Percentiles rank a stretch among this genome's conserved stretches.
phyloP scores from a whole-genome alignment of 805 yeast species.

The Candida krabiensis region DNA sequence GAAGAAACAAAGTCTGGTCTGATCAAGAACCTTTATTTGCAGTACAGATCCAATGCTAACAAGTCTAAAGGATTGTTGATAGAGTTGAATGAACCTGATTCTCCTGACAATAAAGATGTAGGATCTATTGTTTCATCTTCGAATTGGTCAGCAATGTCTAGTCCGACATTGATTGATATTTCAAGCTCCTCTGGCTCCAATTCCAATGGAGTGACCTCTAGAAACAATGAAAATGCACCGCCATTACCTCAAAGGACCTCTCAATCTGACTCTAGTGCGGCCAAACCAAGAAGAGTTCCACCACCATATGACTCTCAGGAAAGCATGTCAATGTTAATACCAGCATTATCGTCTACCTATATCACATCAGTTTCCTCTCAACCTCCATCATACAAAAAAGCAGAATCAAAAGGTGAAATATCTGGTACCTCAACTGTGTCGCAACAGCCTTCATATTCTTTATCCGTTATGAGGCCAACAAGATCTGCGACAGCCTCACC shows the following conservation, averaged over 20 bases:
- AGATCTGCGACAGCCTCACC: slow-evolving; percentile 31
- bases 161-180: slow-evolving; percentile 26
- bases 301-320: slow-evolving; percentile 24
- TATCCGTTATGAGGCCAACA: slow-evolving; percentile 32
- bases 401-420: not conserved
- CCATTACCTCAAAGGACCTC: slow-evolving; percentile 18
- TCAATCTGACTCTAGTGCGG: slow-evolving; percentile 13
- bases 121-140: slow-evolving; percentile 15
- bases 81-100: slow-evolving; percentile 31
- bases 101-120: slow-evolving; percentile 9
- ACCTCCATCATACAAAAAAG: slow-evolving; percentile 1
- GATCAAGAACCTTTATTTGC: slow-evolving; percentile 58
- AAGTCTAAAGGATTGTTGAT: slow-evolving; percentile 20
- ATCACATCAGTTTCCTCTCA: slow-evolving; percentile 10
- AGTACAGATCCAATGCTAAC: slow-evolving; percentile 40
- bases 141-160: slow-evolving; percentile 21
- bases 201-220: not conserved
- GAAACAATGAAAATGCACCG: slow-evolving; percentile 10
- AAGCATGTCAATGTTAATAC: slow-evolving; percentile 21
- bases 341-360: slow-evolving; percentile 22
- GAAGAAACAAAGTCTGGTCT: slow-evolving; percentile 56
- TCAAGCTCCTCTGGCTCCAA: slow-evolving; percentile 11
- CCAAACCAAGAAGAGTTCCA: slow-evolving; percentile 24
- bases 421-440: not conserved
- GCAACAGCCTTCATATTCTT: slow-evolving; percentile 9